Conservation (phyloP, 805 yeast genomes). For the Pichia heedii region DNA sequence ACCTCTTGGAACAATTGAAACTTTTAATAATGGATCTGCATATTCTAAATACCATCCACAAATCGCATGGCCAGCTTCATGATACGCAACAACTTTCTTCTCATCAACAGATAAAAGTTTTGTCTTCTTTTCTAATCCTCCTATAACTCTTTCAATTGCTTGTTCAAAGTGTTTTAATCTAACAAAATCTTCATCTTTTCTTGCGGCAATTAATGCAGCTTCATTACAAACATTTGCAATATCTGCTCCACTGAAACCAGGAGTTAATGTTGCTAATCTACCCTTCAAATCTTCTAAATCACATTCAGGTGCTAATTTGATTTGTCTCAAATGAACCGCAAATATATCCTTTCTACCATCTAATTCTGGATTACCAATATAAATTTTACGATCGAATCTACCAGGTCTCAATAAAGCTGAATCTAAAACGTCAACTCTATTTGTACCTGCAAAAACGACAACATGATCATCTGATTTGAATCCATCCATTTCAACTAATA, state of each 20-base stretch:
- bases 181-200: conserved; percentile 56
- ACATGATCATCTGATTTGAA: conserved; percentile 82
- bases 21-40: conserved; percentile 89
- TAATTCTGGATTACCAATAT: conserved; percentile 79
- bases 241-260: conserved; percentile 95
- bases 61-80: conserved; percentile 95
- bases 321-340: conserved; percentile 63
- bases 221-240: conserved; percentile 92
- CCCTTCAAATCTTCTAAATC: conserved; percentile 62
- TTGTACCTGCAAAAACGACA: conserved; percentile 91
- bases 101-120: conserved; percentile 72
- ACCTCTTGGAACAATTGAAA: conserved; percentile 91
- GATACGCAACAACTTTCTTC: conserved; percentile 81
- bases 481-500: conserved; percentile 94
- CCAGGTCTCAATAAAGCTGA: conserved; percentile 91
- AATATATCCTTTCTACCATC: conserved; percentile 86
- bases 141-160: conserved; percentile 90
- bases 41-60: conserved; percentile 86
- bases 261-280: conserved; percentile 82
- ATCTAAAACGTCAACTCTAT: conserved; percentile 85
- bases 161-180: conserved; percentile 71
- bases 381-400: conserved; percentile 83
- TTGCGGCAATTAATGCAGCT: conserved; percentile 89
- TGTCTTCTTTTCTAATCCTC: conserved; percentile 85
- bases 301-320: conserved; percentile 38